Evolutionary conservation across 441 rosid species (phyloP).

Genomic region (Pelargonium citronellum): DNA sequence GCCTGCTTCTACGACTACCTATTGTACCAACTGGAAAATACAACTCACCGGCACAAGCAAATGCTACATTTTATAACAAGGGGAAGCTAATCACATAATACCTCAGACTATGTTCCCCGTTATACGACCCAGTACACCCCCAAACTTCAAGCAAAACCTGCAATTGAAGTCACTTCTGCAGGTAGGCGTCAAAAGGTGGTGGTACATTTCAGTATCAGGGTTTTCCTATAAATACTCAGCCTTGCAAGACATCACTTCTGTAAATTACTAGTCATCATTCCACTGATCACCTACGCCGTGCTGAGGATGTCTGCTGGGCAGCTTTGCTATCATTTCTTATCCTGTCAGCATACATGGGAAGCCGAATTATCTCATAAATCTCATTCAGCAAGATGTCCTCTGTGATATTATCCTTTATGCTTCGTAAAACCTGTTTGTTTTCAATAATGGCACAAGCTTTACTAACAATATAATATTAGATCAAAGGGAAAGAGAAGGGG

Average conservation of each 20-base stretch:
- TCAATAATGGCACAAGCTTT: constrained; percentile 17
- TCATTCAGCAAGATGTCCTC: constrained; percentile 81
- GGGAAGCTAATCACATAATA: neutral
- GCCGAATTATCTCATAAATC: constrained; percentile 71
- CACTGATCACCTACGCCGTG: constrained; percentile 42
- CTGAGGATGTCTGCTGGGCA: constrained; percentile 39
- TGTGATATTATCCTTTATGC: constrained; percentile 91
- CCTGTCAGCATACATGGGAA: constrained; percentile 98
- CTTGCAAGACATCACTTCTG: neutral
- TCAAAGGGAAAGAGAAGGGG: neutral
- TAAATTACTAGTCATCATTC: neutral
- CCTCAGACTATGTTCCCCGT: neutral
- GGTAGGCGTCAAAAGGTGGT: neutral
- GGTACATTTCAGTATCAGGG: neutral
- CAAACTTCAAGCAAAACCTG: neutral
- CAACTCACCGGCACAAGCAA: neutral
- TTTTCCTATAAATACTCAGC: neutral
- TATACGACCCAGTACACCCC: neutral
- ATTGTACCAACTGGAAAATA: neutral
- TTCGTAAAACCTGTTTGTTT: constrained; percentile 74
- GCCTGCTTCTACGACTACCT: constrained; percentile 3
- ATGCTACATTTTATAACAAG: neutral
- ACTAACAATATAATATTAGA: neutral
- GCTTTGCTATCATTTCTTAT: constrained; percentile 77
- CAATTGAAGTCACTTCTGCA: neutral